A percentile compares a stretch with the other conserved stretches of the same genome.
phyloP scores from a whole-genome alignment of 768 basidiomycete genomes.

The Russula olivacea region DNA sequence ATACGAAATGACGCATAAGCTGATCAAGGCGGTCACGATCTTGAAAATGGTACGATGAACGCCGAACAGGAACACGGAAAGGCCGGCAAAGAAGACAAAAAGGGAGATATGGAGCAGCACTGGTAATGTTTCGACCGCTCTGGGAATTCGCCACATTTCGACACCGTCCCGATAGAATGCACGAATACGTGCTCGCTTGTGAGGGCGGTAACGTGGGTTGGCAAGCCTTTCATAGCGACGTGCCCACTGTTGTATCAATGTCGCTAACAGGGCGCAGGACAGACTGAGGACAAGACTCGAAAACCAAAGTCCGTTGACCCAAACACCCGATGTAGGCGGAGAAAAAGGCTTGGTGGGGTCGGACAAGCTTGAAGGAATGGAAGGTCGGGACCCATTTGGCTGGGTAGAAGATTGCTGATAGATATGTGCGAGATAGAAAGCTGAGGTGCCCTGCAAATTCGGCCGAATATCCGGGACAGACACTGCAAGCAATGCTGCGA shows the following conservation, averaged over 20 bases:
- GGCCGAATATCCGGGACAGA: conserved; percentile 9
- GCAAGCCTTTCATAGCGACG: conserved; percentile 33
- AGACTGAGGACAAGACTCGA: conserved; percentile 35
- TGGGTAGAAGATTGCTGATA: not conserved
- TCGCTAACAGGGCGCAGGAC: conserved; percentile 40
- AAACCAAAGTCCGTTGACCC: conserved; percentile 42
- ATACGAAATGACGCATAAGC: conserved; percentile 15
- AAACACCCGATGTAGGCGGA: conserved; percentile 32
- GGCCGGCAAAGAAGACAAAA: conserved; percentile 47
- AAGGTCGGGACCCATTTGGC: not conserved
- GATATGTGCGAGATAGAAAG: conserved; percentile 11
- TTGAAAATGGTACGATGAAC: conserved; percentile 23
- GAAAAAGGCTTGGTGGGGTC: conserved; percentile 13
- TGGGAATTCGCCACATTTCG: conserved; percentile 34
- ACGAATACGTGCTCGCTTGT: conserved; percentile 38
- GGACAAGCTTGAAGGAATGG: not conserved
- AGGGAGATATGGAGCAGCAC: conserved; percentile 45
- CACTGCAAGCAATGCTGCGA: conserved; percentile 15
- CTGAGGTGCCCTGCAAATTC: not conserved
- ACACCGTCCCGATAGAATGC: conserved; percentile 36
- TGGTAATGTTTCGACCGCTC: conserved; percentile 41
- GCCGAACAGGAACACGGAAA: conserved; percentile 41
- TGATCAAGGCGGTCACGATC: conserved; percentile 7
- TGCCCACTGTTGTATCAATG: conserved; percentile 47
- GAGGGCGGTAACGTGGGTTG: conserved; percentile 28